Conservation (phyloP, 106 monocot species). For the Ottelia alismoides region DNA sequence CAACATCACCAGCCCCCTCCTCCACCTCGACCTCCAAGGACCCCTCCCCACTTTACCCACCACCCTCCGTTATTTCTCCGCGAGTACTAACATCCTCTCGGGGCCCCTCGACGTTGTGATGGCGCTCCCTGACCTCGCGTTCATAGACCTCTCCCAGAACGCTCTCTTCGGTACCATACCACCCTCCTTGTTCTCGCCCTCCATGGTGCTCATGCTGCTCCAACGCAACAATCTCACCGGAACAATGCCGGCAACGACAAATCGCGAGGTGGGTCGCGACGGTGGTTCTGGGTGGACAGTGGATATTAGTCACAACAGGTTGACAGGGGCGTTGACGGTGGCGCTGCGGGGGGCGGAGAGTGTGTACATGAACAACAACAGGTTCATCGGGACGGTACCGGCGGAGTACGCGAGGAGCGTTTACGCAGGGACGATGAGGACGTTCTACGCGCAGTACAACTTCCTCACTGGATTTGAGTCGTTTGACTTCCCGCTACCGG, state of each 20-base stretch:
- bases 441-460: constrained; percentile 72
- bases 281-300: constrained; percentile 29
- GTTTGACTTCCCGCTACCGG: constrained; percentile 8
- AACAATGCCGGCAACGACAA: constrained; percentile 3
- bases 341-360: constrained; percentile 28
- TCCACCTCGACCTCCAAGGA: constrained; percentile 54
- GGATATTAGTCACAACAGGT: constrained; percentile 60
- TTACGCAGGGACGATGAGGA: constrained; percentile 39
- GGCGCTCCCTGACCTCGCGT: constrained; percentile 25
- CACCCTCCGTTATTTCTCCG: constrained; percentile 62
- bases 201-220: constrained; percentile 18
- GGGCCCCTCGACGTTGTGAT: constrained; percentile 24
- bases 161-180: constrained; percentile 31
- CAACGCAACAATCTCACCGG: constrained; percentile 55
- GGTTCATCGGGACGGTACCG: constrained; percentile 41
- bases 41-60: constrained; percentile 33
- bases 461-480: constrained; percentile 26
- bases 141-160: constrained; percentile 60
- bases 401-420: constrained; percentile 26
- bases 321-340: constrained; percentile 29
- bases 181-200: constrained; percentile 6
- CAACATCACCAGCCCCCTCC: constrained; percentile 14
- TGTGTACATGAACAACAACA: constrained; percentile 60
- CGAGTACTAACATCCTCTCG: constrained; percentile 29
- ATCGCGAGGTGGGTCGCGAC: neutral